These are phyloP conservation scores for Platanus orientalis DNA, from an alignment of 164 flowering plant species.

Conservation along the genomic window DNA sequence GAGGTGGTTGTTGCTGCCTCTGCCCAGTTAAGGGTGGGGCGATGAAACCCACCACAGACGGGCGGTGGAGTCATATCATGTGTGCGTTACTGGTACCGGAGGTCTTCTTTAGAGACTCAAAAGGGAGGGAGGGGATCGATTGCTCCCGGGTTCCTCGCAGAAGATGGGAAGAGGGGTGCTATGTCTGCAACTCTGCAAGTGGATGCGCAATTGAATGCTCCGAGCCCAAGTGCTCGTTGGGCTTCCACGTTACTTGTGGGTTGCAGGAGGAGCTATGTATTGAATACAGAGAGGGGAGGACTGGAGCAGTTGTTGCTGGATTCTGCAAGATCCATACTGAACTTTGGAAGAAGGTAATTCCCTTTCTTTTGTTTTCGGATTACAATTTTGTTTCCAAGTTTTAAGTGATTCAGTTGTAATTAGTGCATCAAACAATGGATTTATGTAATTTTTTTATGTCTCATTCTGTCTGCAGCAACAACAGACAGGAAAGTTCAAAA, in stretches of 20 bases:
- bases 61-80: constrained; percentile 71
- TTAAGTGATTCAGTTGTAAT: too few species aligned
- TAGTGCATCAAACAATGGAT: too few species aligned
- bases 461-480: constrained; percentile 65
- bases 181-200: constrained; percentile 40
- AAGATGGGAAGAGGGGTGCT: constrained; percentile 59
- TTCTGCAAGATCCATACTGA: constrained; percentile 72
- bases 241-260: constrained; percentile 85
- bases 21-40: constrained; percentile 71
- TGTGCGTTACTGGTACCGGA: constrained; percentile 82
- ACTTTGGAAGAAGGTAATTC: constrained; percentile 70
- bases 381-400: not conserved
- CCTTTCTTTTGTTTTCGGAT: not conserved
- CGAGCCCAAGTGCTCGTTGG: constrained; percentile 64
- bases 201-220: constrained; percentile 85
- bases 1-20: constrained; percentile 42
- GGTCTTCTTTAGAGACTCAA: constrained; percentile 67
- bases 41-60: constrained; percentile 64
- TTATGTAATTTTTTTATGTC: not conserved
- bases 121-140: constrained; percentile 66
- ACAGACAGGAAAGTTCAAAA: constrained; percentile 83
- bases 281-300: constrained; percentile 67
- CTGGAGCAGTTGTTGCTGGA: constrained; percentile 61
- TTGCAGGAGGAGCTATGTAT: constrained; percentile 68
- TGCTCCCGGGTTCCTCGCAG: constrained; percentile 45